Conservation (phyloP, 208 protist species). For the Herpetomonas samuelpessoai region DNA sequence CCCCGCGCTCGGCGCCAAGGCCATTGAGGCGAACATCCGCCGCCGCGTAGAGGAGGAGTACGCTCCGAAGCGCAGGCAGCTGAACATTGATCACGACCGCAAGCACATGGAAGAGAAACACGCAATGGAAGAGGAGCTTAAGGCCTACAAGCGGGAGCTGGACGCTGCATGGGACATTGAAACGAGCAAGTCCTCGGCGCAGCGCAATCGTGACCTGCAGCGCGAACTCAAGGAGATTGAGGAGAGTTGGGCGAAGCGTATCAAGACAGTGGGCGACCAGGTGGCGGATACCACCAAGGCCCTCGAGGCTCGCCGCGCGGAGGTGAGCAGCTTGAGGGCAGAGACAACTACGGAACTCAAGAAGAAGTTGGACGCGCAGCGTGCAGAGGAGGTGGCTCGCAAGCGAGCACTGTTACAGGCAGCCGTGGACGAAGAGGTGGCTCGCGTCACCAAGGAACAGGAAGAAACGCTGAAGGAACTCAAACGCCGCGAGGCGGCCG, state of each 20-base stretch:
- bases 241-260: constrained; percentile 17
- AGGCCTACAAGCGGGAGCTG: constrained; percentile 17
- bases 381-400: constrained; percentile 20
- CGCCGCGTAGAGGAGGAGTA: constrained; percentile 57
- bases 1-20: constrained; percentile 28
- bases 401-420: constrained; percentile 16
- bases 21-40: constrained; percentile 49
- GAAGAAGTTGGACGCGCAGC: constrained; percentile 20
- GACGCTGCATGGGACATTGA: constrained; percentile 23
- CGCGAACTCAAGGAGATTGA: constrained; percentile 39
- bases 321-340: constrained; percentile 7
- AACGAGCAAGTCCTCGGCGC: constrained; percentile 11
- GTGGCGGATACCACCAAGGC: constrained; percentile 15
- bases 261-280: constrained; percentile 26
- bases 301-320: constrained; percentile 3
- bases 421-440: constrained; percentile 15
- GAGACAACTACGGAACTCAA: constrained; percentile 1
- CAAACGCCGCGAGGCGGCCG: constrained; percentile 14
- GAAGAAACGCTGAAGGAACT: constrained; percentile 17
- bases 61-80: constrained; percentile 28
- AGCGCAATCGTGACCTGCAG: constrained; percentile 14
- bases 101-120: constrained; percentile 18
- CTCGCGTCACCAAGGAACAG: constrained; percentile 13
- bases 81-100: constrained; percentile 37
- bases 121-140: constrained; percentile 13